phyloP scores from a whole-genome alignment of 305 asterid species.

The Vinca major region DNA sequence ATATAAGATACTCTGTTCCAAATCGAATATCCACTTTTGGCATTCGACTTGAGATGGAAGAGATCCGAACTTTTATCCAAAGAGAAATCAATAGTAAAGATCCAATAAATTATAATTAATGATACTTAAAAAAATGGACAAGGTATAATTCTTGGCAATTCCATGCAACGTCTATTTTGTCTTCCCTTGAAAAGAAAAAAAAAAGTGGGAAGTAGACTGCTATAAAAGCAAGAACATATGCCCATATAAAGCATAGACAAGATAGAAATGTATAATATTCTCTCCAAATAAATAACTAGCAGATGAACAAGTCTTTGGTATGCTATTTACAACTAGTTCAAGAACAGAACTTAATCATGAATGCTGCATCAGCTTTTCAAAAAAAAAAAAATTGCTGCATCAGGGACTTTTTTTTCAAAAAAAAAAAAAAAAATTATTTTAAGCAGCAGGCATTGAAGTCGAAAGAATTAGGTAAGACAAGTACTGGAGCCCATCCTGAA shows the following conservation, averaged over 20 bases:
- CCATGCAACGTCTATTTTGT: neutral
- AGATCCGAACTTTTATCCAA: neutral
- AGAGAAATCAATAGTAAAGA: neutral
- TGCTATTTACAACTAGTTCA: constrained; percentile 24
- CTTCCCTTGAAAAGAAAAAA: constrained; percentile 2
- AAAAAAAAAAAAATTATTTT: constrained; percentile 1
- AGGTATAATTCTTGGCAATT: neutral
- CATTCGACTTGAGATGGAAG: too few species aligned
- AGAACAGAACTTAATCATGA: neutral
- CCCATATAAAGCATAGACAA: neutral
- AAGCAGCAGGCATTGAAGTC: constrained; percentile 58
- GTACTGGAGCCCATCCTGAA: constrained; percentile 74
- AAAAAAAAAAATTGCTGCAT: too few species aligned
- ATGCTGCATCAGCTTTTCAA: constrained; percentile 4
- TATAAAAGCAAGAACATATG: neutral
- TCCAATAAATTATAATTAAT: neutral
- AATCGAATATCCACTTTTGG: too few species aligned
- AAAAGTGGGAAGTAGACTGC: neutral
- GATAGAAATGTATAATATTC: neutral
- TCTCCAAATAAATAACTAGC: constrained; percentile 10
- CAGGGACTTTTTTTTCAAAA: too few species aligned
- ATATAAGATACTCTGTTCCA: too few species aligned
- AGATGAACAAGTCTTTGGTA: constrained; percentile 22
- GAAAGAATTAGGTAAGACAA: constrained; percentile 50
- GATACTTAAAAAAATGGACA: neutral